A percentile compares a stretch with the other conserved stretches of the same genome.
Evolutionary conservation across 257 asterid species (phyloP).

Genomic region (Primulina huaijiensis): DNA sequence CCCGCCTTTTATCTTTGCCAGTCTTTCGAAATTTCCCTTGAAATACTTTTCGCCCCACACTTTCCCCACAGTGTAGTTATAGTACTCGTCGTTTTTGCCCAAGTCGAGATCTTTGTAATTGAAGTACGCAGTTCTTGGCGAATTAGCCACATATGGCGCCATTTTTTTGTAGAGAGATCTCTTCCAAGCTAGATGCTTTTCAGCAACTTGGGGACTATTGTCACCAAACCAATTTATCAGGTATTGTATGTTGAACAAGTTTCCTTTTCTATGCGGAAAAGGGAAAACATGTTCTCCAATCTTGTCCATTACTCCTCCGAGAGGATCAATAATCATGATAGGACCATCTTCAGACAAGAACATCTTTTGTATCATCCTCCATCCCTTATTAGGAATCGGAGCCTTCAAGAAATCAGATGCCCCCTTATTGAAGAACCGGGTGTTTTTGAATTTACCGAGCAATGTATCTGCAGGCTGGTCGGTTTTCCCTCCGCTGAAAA

Average conservation of each 20-base stretch:
- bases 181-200: too few species aligned
- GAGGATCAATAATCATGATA: conserved; percentile 34
- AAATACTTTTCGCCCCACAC: too few species aligned
- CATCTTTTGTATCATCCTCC: conserved; percentile 7
- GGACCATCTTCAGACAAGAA: conserved; percentile 14
- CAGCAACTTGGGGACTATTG: too few species aligned
- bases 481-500: background rate
- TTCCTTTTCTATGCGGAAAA: conserved; percentile 42
- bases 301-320: conserved; percentile 38
- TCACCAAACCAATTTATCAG: conserved; percentile 28
- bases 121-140: too few species aligned
- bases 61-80: too few species aligned
- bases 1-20: too few species aligned
- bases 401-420: conserved; percentile 23
- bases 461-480: conserved; percentile 10
- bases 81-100: too few species aligned
- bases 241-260: conserved; percentile 36
- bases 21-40: too few species aligned
- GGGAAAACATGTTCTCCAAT: conserved; percentile 28
- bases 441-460: background rate
- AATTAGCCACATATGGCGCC: too few species aligned
- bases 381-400: conserved; percentile 7
- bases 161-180: too few species aligned
- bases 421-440: conserved; percentile 12
- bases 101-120: too few species aligned